These are phyloP conservation scores for Penicillium sp. DNA, from an alignment of 2,329 filamentous ascomycete genomes.

Conservation along the genomic window DNA sequence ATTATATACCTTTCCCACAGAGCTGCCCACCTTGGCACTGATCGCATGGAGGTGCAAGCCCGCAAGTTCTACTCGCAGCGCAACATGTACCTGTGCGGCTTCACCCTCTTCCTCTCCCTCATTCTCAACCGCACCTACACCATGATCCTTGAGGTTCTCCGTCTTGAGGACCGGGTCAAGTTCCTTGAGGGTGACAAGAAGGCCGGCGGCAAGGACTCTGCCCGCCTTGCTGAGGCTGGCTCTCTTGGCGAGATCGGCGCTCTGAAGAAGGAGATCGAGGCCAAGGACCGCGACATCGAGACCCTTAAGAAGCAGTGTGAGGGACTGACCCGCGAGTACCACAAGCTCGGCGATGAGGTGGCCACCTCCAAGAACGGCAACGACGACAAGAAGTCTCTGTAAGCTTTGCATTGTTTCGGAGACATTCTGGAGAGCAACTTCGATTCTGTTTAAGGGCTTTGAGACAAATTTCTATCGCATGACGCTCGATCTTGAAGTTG, in stretches of 20 bases:
- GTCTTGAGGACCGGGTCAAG: slow-evolving; percentile 89
- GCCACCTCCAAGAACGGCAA: slow-evolving; percentile 47
- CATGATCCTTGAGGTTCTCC: slow-evolving; percentile 88
- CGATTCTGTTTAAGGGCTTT: not conserved
- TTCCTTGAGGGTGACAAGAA: slow-evolving; percentile 64
- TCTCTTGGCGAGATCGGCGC: slow-evolving; percentile 69
- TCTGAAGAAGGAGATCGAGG: slow-evolving; percentile 63
- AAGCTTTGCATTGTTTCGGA: slow-evolving; percentile 18
- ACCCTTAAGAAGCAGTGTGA: slow-evolving; percentile 89
- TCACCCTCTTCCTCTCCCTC: slow-evolving; percentile 96
- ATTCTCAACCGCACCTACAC: slow-evolving; percentile 98
- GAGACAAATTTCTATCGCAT: not conserved
- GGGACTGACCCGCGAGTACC: slow-evolving; percentile 78
- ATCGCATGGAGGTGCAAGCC: slow-evolving; percentile 96
- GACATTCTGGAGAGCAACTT: not conserved
- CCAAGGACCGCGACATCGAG: slow-evolving; percentile 77
- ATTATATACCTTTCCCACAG: slow-evolving; percentile 40
- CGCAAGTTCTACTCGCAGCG: slow-evolving; percentile 99
- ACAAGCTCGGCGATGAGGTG: slow-evolving; percentile 77
- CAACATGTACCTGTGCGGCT: slow-evolving; percentile 99
- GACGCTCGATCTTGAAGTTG: not conserved
- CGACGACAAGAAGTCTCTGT: slow-evolving; percentile 54
- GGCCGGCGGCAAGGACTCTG: slow-evolving; percentile 60
- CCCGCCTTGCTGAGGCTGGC: slow-evolving; percentile 67
- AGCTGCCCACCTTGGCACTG: slow-evolving; percentile 73